Conservation (phyloP, 2,329 filamentous ascomycete species). For the Teratosphaeria pseudoeucalypti region DNA sequence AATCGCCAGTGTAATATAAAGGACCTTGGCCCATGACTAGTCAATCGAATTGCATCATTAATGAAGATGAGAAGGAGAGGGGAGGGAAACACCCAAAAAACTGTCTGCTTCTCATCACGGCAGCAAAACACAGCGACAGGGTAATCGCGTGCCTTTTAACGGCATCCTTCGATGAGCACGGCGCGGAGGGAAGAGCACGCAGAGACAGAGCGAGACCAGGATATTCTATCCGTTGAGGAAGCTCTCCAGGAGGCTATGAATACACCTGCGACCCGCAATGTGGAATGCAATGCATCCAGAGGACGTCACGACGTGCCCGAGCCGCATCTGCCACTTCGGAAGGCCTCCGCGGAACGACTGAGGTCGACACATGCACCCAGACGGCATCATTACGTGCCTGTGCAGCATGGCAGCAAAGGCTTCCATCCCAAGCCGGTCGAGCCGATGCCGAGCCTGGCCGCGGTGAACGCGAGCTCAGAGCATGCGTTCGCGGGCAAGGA, state of each 20-base stretch:
- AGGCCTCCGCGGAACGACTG: conserved; percentile 32
- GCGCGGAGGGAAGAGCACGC: neutral
- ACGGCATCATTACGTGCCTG: conserved; percentile 7
- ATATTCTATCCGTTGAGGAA: conserved; percentile 14
- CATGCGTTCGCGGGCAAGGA: conserved; percentile 25
- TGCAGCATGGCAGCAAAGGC: conserved; percentile 19
- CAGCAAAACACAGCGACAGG: neutral
- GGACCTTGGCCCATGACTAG: neutral
- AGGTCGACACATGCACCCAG: conserved; percentile 18
- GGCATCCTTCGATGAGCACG: conserved; percentile 2
- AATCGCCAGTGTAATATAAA: neutral
- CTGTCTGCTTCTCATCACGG: neutral
- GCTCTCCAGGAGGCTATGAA: conserved; percentile 19
- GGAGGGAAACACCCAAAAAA: neutral
- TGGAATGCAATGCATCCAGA: conserved; percentile 60
- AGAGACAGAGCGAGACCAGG: conserved; percentile 5
- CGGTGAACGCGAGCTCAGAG: conserved; percentile 23
- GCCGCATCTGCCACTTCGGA: conserved; percentile 32
- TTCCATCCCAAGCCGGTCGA: conserved; percentile 21
- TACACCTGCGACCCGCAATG: conserved; percentile 2
- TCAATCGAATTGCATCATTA: neutral
- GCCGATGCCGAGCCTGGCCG: conserved; percentile 18
- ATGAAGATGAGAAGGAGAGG: neutral
- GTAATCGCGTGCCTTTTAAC: neutral
- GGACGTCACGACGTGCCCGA: conserved; percentile 37